These are phyloP conservation scores for Lactarius hatsudake DNA, from an alignment of 768 basidiomycete species.

Conservation along the genomic window DNA sequence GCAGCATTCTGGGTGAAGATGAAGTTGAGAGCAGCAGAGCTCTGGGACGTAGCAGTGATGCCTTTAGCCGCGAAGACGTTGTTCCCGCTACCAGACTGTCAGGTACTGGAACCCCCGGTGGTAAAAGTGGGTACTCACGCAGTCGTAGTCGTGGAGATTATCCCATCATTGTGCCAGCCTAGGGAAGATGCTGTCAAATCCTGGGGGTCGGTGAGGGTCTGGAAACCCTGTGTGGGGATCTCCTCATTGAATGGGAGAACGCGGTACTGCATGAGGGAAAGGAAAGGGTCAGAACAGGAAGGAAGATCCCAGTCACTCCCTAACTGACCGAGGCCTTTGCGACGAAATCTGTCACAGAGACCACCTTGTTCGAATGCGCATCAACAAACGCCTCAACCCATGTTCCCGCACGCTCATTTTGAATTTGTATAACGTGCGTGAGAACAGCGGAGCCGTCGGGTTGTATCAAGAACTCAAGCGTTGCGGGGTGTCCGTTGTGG, in stretches of 20 bases:
- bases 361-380: conserved; percentile 50
- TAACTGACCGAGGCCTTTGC: conserved; percentile 41
- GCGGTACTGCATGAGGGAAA: conserved; percentile 35
- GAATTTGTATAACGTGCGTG: conserved; percentile 43
- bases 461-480: conserved; percentile 42
- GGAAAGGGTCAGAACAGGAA: not conserved
- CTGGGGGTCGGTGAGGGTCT: conserved; percentile 50
- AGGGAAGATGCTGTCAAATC: conserved; percentile 52
- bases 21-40: conserved; percentile 40
- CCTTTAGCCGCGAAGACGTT: conserved; percentile 34
- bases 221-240: conserved; percentile 49
- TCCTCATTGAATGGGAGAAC: conserved; percentile 54
- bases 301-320: not conserved
- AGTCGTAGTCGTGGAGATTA: conserved; percentile 37
- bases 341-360: conserved; percentile 53
- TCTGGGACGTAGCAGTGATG: conserved; percentile 37
- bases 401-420: conserved; percentile 41
- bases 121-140: conserved; percentile 16
- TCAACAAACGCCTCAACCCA: conserved; percentile 62
- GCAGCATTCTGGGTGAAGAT: conserved; percentile 37
- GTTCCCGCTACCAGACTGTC: conserved; percentile 35
- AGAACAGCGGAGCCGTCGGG: conserved; percentile 41
- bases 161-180: conserved; percentile 50
- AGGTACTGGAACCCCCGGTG: not conserved
- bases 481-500: conserved; percentile 41